A percentile compares a stretch with the other conserved stretches of the same genome.
These are phyloP conservation scores for Pyrenochaeta sp. DNA, from an alignment of 2,329 filamentous ascomycete species.

Conservation along the genomic window DNA sequence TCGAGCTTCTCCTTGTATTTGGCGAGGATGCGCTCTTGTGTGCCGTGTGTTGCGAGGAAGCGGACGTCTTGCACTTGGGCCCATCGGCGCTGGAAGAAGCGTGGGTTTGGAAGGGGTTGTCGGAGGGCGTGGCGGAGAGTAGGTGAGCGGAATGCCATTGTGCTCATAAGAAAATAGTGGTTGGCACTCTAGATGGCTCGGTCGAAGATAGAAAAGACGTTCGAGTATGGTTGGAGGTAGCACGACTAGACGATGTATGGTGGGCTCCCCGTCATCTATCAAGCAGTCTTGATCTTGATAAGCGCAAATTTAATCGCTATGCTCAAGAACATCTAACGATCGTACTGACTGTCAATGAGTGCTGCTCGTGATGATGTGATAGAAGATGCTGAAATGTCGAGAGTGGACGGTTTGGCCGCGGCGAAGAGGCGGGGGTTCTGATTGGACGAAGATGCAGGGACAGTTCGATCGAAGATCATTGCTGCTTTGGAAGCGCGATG, in stretches of 20 bases:
- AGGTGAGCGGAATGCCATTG: slow-evolving; percentile 36
- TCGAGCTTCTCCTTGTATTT: slow-evolving; percentile 89
- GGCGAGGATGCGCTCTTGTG: slow-evolving; percentile 74
- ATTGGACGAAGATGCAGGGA: slow-evolving; percentile 14
- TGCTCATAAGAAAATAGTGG: background rate
- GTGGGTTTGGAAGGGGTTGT: slow-evolving; percentile 40
- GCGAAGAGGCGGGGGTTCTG: slow-evolving; percentile 27
- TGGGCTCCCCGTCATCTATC: no score
- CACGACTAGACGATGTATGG: no score
- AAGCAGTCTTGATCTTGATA: no score
- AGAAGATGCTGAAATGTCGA: background rate
- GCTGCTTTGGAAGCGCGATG: slow-evolving; percentile 5
- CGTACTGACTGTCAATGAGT: background rate
- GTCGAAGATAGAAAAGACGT: background rate
- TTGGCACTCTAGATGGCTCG: no score
- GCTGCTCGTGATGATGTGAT: slow-evolving; percentile 1
- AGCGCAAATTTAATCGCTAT: no score
- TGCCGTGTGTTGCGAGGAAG: slow-evolving; percentile 81
- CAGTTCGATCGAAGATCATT: slow-evolving; percentile 6
- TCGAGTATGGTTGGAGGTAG: background rate
- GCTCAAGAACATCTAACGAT: no score
- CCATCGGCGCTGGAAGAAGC: slow-evolving; percentile 75
- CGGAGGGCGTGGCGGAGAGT: slow-evolving; percentile 43
- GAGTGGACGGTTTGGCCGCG: slow-evolving; percentile 1
- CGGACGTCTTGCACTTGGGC: slow-evolving; percentile 92